Conservation (phyloP, 805 yeast species). For the Wickerhamiella vanderwaltii region DNA sequence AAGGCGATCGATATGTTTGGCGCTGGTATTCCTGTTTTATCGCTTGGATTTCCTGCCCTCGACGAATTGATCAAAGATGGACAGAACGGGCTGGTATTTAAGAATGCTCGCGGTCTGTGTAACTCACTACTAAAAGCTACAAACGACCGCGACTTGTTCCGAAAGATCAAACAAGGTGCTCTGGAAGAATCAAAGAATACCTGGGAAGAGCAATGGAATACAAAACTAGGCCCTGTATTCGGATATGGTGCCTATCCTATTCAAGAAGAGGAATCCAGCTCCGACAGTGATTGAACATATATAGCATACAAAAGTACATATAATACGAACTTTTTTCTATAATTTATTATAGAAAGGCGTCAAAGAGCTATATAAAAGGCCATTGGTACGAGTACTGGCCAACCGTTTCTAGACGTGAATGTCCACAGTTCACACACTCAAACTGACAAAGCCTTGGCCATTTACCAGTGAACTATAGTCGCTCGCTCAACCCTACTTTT, state of each 20-base stretch:
- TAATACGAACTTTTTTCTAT: too few relatives aligned
- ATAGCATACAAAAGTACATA: too few relatives aligned
- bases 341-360: too few relatives aligned
- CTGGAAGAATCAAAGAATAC: conserved; percentile 48
- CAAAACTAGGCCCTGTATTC: conserved; percentile 34
- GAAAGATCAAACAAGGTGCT: conserved; percentile 54
- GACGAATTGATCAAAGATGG: conserved; percentile 60
- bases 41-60: conserved; percentile 65
- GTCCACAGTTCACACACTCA: too few relatives aligned
- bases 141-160: conserved; percentile 25
- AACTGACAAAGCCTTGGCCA: too few relatives aligned
- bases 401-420: too few relatives aligned
- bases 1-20: conserved; percentile 94
- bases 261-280: conserved; percentile 5
- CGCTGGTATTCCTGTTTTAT: conserved; percentile 82
- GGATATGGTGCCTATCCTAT: conserved; percentile 26
- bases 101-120: conserved; percentile 34
- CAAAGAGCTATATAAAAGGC: too few relatives aligned
- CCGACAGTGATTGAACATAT: too few relatives aligned
- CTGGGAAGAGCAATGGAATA: conserved; percentile 72
- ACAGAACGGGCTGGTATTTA: conserved; percentile 55
- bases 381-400: too few relatives aligned
- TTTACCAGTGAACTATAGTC: too few relatives aligned
- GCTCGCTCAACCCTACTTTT: too few relatives aligned
- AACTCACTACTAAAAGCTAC: conserved; percentile 30